phyloP scores from a whole-genome alignment of 257 asterid genomes.

The Pogostemon cablin region DNA sequence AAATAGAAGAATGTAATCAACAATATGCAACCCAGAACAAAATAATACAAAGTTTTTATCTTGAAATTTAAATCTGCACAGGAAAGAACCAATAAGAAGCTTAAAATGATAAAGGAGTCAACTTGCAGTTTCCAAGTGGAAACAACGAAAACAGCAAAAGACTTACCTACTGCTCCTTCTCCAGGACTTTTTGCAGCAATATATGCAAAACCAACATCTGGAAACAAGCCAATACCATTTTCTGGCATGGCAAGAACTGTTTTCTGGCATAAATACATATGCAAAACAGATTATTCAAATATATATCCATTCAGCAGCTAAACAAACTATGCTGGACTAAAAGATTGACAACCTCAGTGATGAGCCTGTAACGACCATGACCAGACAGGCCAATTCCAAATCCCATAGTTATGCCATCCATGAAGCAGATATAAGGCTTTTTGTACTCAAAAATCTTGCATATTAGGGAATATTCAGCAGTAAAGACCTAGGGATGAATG shows the following conservation, averaged over 20 bases:
- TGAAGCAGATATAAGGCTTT: conserved; percentile 91
- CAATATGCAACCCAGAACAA: conserved; percentile 1
- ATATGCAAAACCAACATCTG: conserved; percentile 97
- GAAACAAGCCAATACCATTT: conserved; percentile 93
- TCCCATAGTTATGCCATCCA: conserved; percentile 99
- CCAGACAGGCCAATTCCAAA: conserved; percentile 96
- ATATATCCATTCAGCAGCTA: conserved; percentile 5
- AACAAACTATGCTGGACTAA: conserved; percentile 26
- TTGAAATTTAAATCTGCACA: background rate
- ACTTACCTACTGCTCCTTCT: conserved; percentile 91
- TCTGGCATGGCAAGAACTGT: conserved; percentile 99
- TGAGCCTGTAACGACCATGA: conserved; percentile 85
- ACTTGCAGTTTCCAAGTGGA: conserved; percentile 2
- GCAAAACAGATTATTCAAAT: conserved; percentile 29
- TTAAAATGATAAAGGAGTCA: conserved; percentile 16
- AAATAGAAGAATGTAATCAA: conserved; percentile 8
- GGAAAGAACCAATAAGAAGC: conserved; percentile 14
- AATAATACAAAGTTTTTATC: background rate
- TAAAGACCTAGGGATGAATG: conserved; percentile 61
- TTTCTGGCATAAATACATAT: conserved; percentile 55
- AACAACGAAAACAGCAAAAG: conserved; percentile 27
- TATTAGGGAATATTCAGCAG: conserved; percentile 90
- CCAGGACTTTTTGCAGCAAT: conserved; percentile 96
- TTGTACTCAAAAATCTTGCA: conserved; percentile 86
- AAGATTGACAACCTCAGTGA: conserved; percentile 73